Conservation (phyloP, 1,139 yeast species). For the Pichiaceae sp. region DNA sequence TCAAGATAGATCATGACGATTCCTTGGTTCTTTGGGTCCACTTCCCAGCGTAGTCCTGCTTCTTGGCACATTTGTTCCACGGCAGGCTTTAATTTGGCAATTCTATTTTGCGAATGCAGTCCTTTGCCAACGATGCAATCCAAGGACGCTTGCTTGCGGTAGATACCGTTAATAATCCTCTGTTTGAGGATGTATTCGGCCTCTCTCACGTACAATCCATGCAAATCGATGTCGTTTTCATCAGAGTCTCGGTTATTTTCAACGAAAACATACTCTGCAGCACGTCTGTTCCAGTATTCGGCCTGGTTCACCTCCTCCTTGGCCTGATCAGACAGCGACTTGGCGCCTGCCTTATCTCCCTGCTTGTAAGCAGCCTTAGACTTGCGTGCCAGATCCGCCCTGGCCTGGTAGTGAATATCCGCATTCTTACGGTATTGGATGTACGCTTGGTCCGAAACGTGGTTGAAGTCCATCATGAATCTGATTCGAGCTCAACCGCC, state of each 20-base stretch:
- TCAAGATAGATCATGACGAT: constrained; percentile 65
- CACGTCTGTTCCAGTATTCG: constrained; percentile 63
- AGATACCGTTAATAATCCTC: constrained; percentile 59
- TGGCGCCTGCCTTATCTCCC: constrained; percentile 71
- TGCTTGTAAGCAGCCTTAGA: constrained; percentile 70
- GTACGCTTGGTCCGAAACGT: constrained; percentile 62
- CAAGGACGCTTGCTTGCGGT: constrained; percentile 46
- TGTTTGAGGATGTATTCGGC: constrained; percentile 71
- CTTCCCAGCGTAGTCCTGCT: constrained; percentile 48
- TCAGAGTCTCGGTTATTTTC: constrained; percentile 84
- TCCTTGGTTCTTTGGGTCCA: constrained; percentile 70
- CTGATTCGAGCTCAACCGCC: too few relatives aligned
- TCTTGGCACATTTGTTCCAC: constrained; percentile 69
- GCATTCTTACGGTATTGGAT: constrained; percentile 61
- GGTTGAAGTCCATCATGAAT: constrained; percentile 61
- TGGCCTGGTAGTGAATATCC: constrained; percentile 51
- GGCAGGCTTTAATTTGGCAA: constrained; percentile 87
- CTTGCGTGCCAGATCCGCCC: constrained; percentile 48
- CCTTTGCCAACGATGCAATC: constrained; percentile 94
- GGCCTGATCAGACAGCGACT: constrained; percentile 61
- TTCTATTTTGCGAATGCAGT: constrained; percentile 68
- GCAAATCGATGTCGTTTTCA: constrained; percentile 83
- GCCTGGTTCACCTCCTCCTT: constrained; percentile 53
- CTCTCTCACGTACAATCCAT: constrained; percentile 85
- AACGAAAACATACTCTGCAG: constrained; percentile 84